Conservation (phyloP, 352 stramenopile genomes). For the Pythium diclinum region DNA sequence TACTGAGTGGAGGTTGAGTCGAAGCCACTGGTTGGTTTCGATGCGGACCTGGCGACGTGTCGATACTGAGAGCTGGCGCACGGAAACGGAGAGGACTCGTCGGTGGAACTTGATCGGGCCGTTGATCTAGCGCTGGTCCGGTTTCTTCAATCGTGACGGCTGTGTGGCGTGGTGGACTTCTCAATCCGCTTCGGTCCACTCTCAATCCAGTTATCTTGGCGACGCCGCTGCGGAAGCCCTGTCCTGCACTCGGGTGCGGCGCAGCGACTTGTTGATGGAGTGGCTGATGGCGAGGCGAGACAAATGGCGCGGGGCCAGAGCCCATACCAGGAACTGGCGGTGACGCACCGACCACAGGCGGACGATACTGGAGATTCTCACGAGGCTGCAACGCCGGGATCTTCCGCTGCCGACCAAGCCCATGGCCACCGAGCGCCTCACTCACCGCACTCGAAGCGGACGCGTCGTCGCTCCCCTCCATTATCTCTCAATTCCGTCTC, state of each 20-base stretch:
- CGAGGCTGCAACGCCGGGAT: not conserved
- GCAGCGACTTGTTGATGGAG: not conserved
- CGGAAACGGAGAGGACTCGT: slow-evolving; percentile 3
- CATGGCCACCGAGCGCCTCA: not conserved
- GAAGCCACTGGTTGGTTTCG: not conserved
- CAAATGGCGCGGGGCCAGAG: not conserved
- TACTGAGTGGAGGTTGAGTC: not conserved
- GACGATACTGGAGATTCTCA: not conserved
- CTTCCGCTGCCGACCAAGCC: not conserved
- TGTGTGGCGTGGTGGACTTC: not conserved
- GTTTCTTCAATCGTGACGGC: not conserved
- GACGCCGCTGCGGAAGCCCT: not conserved
- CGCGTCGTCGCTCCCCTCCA: not conserved
- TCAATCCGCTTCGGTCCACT: not conserved
- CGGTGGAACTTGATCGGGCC: not conserved
- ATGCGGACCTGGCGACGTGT: slow-evolving; percentile 11
- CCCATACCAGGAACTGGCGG: not conserved
- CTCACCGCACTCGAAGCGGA: not conserved
- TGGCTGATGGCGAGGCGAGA: not conserved
- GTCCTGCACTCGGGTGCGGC: not conserved
- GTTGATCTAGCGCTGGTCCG: too few species aligned
- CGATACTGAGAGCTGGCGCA: slow-evolving; percentile 11
- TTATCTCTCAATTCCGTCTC: not conserved
- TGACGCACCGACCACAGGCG: not conserved
- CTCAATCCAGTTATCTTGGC: not conserved